Evolutionary conservation across 2,329 filamentous ascomycete species (phyloP).

Genomic region (Pseudocercospora fijiensis): DNA sequence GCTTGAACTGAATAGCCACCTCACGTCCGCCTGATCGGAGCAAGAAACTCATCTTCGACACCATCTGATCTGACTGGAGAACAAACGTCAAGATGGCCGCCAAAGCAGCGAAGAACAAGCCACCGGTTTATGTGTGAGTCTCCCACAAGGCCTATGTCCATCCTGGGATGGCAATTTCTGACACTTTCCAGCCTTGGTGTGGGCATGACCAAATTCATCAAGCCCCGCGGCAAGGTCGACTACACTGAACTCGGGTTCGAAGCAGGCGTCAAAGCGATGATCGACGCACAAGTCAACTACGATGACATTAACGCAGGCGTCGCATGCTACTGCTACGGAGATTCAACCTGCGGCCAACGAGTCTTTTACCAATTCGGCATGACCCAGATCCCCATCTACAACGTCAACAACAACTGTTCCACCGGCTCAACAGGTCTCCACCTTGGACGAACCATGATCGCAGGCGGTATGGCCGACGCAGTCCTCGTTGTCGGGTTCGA

Average conservation of each 20-base stretch:
- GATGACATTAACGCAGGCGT: conserved; percentile 93
- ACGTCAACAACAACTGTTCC: conserved; percentile 98
- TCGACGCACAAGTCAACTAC: conserved; percentile 87
- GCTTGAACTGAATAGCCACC: background rate
- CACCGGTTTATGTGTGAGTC: conserved; percentile 16
- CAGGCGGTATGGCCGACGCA: conserved; percentile 72
- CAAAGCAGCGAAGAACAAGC: conserved; percentile 30
- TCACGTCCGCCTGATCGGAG: background rate
- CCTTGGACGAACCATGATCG: conserved; percentile 77
- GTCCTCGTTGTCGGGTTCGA: conserved; percentile 92
- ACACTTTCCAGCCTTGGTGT: conserved; percentile 70
- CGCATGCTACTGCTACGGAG: conserved; percentile 96
- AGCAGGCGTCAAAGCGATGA: conserved; percentile 81
- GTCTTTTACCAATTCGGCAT: conserved; percentile 99
- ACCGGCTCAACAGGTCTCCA: conserved; percentile 86
- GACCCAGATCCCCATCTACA: conserved; percentile 93
- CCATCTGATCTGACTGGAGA: background rate
- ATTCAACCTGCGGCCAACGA: conserved; percentile 90
- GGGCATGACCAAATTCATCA: conserved; percentile 99
- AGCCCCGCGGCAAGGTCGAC: conserved; percentile 87
- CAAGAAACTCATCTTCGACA: background rate
- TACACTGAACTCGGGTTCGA: conserved; percentile 94
- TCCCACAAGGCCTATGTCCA: background rate
- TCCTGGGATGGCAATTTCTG: background rate
- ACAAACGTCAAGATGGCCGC: conserved; percentile 25